Base-by-base conservation (phyloP, 495 filamentous ascomycete genomes). In the Daldinia loculata region DNA sequence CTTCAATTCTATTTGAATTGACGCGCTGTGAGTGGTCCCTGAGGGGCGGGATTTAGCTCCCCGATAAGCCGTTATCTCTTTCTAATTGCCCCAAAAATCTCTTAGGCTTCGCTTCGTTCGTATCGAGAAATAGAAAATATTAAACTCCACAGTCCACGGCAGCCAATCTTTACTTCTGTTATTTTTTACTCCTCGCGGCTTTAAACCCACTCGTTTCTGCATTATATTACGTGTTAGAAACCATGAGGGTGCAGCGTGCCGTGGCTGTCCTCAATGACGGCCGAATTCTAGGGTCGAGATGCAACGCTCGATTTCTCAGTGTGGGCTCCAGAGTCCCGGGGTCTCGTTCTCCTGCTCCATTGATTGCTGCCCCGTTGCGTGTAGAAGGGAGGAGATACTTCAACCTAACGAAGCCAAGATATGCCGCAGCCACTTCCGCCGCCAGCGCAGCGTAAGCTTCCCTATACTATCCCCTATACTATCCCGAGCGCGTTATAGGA, bases 221-320 rank as follows among this genome's bases (percentile, higher is more conserved):
- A 29, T 60, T 56, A 61, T 53, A 53, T 72, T 71, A 48, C 62
- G 59, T 52, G 56, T 29, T 65, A 57, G 73, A 29, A 59, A 81
- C 64, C 36, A 84, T 84, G 82, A 80, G 80, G 80, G 80, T 79
- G 29, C 78, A 81, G 71, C 72, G 82, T 75, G 77, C 78, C 32
- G 79, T 74, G 67, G 77, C 79, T 75, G 77, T 80, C 70, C 73
- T 83, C 65, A 79, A 78, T 58, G 78, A 77, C 76, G 74, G 79
- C 61, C 74, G 80, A 32, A 75, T 78, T 56, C 62, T 78, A 38
- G 68, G 72, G 27, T 67, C 76, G 14, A 74, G 76, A 53, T 75
- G 72, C 24, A 79, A 77, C 36, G 72, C 62, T 26, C 76, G 79
- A 6, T 76, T 70, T 56, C 76, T 80, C 38, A 75, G 77, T 48